These are phyloP conservation scores for Scedosporium dehoogii DNA, from an alignment of 2,329 filamentous ascomycete genomes.

Conservation along the genomic window DNA sequence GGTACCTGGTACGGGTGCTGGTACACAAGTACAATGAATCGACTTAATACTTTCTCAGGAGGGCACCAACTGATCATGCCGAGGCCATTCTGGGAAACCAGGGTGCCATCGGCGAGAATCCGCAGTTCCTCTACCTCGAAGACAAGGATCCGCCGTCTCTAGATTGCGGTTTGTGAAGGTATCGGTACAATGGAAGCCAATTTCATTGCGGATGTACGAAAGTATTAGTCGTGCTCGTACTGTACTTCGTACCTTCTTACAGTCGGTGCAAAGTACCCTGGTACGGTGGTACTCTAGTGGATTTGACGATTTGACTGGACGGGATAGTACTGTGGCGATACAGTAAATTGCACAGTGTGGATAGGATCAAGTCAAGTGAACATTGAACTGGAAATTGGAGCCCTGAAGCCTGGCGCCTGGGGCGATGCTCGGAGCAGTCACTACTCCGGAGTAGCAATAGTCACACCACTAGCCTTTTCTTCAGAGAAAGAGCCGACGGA, in stretches of 20 bases:
- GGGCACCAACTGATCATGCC: slow-evolving; percentile 2
- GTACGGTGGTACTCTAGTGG: not conserved
- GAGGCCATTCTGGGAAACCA: slow-evolving; percentile 4
- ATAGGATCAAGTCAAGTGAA: not conserved
- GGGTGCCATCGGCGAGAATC: not conserved
- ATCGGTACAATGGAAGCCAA: not conserved
- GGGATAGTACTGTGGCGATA: not conserved
- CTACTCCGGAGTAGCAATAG: too few species aligned
- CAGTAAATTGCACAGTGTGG: slow-evolving; percentile 2
- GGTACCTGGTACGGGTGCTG: too few species aligned
- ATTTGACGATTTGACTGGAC: not conserved
- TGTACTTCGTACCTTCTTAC: not conserved
- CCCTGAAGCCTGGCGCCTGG: not conserved
- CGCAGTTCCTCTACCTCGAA: not conserved
- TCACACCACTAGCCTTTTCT: too few species aligned
- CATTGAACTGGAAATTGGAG: not conserved
- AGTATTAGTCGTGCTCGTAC: not conserved
- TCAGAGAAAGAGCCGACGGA: too few species aligned
- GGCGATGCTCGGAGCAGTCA: not conserved
- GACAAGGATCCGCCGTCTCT: not conserved
- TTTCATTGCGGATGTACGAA: not conserved
- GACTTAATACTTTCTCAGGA: not conserved
- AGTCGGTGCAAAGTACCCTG: not conserved
- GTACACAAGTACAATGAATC: not conserved
- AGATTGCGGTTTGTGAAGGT: not conserved